A percentile compares a stretch with the other conserved stretches of the same genome.
Evolutionary conservation across 768 basidiomycete genomes (phyloP).

Genomic region (Tricholoma terreum): DNA sequence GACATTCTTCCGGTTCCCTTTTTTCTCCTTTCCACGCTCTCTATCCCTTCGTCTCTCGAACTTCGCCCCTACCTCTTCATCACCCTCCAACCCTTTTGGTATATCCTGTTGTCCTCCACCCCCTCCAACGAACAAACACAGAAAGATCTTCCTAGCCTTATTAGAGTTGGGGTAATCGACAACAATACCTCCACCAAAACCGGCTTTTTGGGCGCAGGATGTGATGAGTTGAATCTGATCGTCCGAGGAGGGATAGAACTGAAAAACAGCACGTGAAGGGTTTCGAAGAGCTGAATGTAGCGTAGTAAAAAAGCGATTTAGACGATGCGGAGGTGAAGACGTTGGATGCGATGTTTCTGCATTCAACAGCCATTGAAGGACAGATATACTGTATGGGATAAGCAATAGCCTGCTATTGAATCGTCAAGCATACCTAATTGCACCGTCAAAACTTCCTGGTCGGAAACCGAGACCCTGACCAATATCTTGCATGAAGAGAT

Average conservation of each 20-base stretch:
- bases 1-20: constrained; percentile 64
- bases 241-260: constrained; percentile 96
- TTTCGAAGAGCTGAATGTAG: constrained; percentile 83
- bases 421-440: constrained; percentile 68
- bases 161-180: constrained; percentile 98
- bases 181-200: constrained; percentile 94
- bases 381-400: constrained; percentile 71
- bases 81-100: constrained; percentile 75
- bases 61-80: constrained; percentile 54
- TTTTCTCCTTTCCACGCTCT: constrained; percentile 52
- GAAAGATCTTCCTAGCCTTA: constrained; percentile 92
- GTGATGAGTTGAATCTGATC: constrained; percentile 97
- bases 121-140: constrained; percentile 88
- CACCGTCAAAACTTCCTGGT: constrained; percentile 96
- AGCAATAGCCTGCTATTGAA: neutral
- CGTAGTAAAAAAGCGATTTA: constrained; percentile 89
- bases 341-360: constrained; percentile 90
- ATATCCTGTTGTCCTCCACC: constrained; percentile 63
- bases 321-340: constrained; percentile 84
- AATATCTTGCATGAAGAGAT: constrained; percentile 95
- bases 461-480: constrained; percentile 98
- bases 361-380: constrained; percentile 98
- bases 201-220: constrained; percentile 86
- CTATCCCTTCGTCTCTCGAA: constrained; percentile 81
- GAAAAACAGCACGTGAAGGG: constrained; percentile 82